Evolutionary conservation across 345 rosid species (phyloP), one percentile per base, ranked within the genome.

Genomic region (Lepidium aucheri): DNA sequence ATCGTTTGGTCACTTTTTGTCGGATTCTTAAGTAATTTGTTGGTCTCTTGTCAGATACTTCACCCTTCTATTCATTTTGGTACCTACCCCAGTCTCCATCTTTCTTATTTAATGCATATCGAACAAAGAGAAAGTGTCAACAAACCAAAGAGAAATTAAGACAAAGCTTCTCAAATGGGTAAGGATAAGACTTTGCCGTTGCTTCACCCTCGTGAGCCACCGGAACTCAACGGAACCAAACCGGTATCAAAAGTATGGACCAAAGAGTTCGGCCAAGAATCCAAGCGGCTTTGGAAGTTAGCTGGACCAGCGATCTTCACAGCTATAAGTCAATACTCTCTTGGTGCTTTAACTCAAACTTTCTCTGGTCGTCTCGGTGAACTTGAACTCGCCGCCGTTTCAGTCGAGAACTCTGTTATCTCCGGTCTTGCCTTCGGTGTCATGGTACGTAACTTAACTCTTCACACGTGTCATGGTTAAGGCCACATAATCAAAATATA

Each of bases 281-380:
- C 97, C 0, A 80, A 69, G 70, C 80, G 82, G 78, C 82, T 93
- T 6, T 93, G 97, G 98, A 51, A 72, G 39, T 28, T 93, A 39
- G 97, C 96, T 0, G 98, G 98, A 6, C 98, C 98, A 0, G 94
- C 97, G 0, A 93, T 93, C 16, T 85, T 93, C 76, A 90, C 94
- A 0, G 62, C 88, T 28, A 43, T 86, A 9, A 76, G 85, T 60
- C 96, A 93, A 70, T 90, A 87, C 77, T 93, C 97, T 7, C 83
- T 93, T 1, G 98, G 96, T 7, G 97, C 98, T 6, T 84, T 93
- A 16, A 93, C 97, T 38, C 97, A 85, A 69, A 90, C 94, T 2
- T 88, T 90, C 64, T 82, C 89, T 0, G 98, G 98, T 16, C 80
- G 51, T 30, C 63, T 90, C 9, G 81, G 90, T 1, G 98, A 93